phyloP scores from a whole-genome alignment of 495 filamentous ascomycete genomes.

The Talaromyces stipitatus region DNA sequence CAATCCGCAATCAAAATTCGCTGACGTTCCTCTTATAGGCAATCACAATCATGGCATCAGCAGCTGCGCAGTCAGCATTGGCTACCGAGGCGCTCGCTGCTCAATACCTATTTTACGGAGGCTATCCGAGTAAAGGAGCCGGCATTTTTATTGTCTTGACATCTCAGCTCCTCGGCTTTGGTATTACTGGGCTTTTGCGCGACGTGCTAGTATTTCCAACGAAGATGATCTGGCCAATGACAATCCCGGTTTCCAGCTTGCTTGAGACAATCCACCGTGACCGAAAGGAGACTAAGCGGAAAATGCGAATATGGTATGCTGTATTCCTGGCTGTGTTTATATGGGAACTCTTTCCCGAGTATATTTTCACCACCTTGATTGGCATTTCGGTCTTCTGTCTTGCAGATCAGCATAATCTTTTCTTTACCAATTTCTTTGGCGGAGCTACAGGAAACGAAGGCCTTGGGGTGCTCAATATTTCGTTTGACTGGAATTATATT shows the following conservation, averaged over 20 bases:
- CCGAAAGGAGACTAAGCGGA: slow-evolving; percentile 6
- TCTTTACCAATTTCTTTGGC: slow-evolving; percentile 47
- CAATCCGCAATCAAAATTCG: neutral
- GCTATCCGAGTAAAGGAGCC: slow-evolving; percentile 23
- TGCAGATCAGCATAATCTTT: slow-evolving; percentile 19
- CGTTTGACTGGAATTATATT: slow-evolving; percentile 46
- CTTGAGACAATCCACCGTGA: slow-evolving; percentile 13
- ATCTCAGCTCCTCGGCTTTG: slow-evolving; percentile 40
- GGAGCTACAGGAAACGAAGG: slow-evolving; percentile 41
- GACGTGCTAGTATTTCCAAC: slow-evolving; percentile 12
- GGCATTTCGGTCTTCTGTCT: slow-evolving; percentile 46
- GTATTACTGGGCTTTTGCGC: slow-evolving; percentile 12
- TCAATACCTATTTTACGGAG: slow-evolving; percentile 37
- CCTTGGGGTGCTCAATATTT: slow-evolving; percentile 30
- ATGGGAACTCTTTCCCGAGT: slow-evolving; percentile 46
- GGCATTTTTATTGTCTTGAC: slow-evolving; percentile 35
- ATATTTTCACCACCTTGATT: slow-evolving; percentile 38
- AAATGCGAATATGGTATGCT: slow-evolving; percentile 12
- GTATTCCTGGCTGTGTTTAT: slow-evolving; percentile 20
- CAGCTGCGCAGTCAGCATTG: slow-evolving; percentile 28
- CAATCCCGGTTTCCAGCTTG: slow-evolving; percentile 10
- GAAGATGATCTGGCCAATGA: slow-evolving; percentile 15
- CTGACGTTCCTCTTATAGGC: slow-evolving; percentile 3
- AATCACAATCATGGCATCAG: slow-evolving; percentile 33
- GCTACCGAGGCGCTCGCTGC: slow-evolving; percentile 31